phyloP scores from a whole-genome alignment of 768 basidiomycete species.

The Leucosporidium scottii region DNA sequence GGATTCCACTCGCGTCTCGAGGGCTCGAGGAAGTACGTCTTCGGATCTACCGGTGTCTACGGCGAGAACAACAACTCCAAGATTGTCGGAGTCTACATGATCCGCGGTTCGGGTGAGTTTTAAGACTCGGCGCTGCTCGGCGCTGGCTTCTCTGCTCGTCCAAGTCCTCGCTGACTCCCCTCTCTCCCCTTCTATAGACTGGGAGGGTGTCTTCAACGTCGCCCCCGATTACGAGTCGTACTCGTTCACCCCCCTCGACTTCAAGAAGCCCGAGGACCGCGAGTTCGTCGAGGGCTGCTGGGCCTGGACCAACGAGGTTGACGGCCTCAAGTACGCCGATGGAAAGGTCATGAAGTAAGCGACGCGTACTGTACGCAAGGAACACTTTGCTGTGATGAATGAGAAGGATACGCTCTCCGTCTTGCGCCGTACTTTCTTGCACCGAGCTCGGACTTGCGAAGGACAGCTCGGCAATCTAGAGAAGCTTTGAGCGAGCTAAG shows the following conservation, averaged over 20 bases:
- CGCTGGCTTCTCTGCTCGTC: not conserved
- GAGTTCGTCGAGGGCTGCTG: slow-evolving; percentile 84
- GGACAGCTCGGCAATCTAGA: too few relatives aligned
- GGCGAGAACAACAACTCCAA: slow-evolving; percentile 65
- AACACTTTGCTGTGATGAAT: too few relatives aligned
- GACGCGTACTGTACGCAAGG: too few relatives aligned
- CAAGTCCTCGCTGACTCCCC: not conserved
- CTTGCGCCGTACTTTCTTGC: too few relatives aligned
- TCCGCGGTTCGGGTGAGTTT: slow-evolving; percentile 59
- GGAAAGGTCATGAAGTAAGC: slow-evolving; percentile 43
- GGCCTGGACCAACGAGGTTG: slow-evolving; percentile 85
- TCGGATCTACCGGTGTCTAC: slow-evolving; percentile 85
- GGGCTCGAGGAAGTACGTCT: slow-evolving; percentile 81
- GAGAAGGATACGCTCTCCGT: too few relatives aligned
- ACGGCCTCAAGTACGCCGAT: slow-evolving; percentile 47
- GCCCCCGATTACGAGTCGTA: slow-evolving; percentile 94
- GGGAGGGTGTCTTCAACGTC: slow-evolving; percentile 60
- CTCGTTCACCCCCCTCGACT: slow-evolving; percentile 65
- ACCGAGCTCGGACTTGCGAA: too few relatives aligned
- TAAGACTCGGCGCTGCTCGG: not conserved
- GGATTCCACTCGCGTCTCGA: slow-evolving; percentile 97
- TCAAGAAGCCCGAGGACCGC: slow-evolving; percentile 64
- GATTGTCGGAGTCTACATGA: slow-evolving; percentile 61
- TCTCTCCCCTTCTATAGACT: slow-evolving; percentile 43
- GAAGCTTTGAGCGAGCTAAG: too few relatives aligned